These are phyloP conservation scores for Cystobasidium slooffiae DNA, from an alignment of 1,284 basidiomycete species.

Conservation along the genomic window DNA sequence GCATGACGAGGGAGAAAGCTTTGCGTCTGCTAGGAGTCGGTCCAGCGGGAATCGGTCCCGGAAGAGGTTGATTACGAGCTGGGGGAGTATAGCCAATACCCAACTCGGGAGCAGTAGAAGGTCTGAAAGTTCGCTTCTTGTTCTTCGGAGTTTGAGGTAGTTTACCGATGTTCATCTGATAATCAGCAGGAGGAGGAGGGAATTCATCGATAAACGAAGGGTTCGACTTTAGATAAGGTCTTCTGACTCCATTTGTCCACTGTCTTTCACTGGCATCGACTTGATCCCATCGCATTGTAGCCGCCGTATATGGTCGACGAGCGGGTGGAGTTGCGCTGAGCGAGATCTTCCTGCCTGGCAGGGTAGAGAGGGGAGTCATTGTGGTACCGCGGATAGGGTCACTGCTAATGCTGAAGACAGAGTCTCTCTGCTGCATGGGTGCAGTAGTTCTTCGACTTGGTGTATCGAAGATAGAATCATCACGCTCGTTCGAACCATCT, in stretches of 20 bases:
- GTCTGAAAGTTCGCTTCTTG: neutral
- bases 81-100: neutral
- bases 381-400: neutral
- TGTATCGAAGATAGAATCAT: neutral
- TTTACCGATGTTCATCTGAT: neutral
- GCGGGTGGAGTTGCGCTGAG: too few relatives aligned
- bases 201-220: neutral
- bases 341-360: neutral
- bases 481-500: neutral
- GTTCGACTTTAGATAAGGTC: neutral
- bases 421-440: neutral
- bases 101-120: neutral
- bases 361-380: neutral
- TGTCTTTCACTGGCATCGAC: neutral
- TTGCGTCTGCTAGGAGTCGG: neutral
- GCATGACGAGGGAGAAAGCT: constrained; percentile 4
- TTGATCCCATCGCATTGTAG: neutral
- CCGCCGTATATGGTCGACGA: too few relatives aligned
- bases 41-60: neutral
- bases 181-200: neutral
- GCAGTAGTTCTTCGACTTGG: neutral
- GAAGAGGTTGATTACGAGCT: neutral
- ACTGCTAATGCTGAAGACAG: neutral
- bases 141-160: neutral
- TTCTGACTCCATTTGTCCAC: neutral